Evolutionary conservation across 139 green algal genomes (phyloP).

Genomic region (Haematococcus sp.): DNA sequence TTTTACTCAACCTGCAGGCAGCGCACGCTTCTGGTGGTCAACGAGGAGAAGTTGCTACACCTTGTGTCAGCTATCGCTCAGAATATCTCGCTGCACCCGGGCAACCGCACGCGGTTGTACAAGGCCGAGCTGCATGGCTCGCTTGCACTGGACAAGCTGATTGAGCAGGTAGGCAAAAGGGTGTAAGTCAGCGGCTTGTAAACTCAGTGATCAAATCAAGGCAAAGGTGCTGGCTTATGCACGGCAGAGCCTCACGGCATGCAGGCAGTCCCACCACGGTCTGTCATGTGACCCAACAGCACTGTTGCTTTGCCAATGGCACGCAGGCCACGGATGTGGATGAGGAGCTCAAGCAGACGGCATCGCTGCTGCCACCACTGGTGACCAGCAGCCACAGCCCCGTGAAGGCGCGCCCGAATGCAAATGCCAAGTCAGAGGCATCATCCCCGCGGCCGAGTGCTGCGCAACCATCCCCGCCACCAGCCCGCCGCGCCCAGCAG

Average conservation of each 20-base stretch:
- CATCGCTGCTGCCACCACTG: constrained; percentile 20
- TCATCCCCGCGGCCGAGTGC: background rate
- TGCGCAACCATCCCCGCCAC: background rate
- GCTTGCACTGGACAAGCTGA: constrained; percentile 32
- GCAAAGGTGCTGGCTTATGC: too few relatives aligned
- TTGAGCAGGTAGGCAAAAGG: constrained; percentile 20
- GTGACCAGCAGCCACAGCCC: background rate
- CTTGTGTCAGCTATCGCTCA: constrained; percentile 59
- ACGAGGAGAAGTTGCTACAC: constrained; percentile 53
- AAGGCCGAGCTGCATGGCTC: constrained; percentile 59
- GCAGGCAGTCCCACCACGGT: background rate
- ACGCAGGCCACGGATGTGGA: constrained; percentile 24
- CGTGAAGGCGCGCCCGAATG: background rate
- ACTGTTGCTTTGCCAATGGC: background rate
- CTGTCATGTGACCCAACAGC: background rate
- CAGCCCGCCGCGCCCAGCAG: background rate
- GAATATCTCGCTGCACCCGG: constrained; percentile 61
- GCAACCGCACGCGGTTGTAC: constrained; percentile 69
- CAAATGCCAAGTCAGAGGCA: background rate
- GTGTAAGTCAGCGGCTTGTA: too few relatives aligned
- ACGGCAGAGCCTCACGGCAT: too few relatives aligned
- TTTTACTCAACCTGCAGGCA: background rate
- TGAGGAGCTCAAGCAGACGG: constrained; percentile 10
- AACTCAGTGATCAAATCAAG: too few relatives aligned
- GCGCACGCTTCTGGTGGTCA: background rate